Conservation (phyloP, 331 rosid species). For the Cydonia oblonga region DNA sequence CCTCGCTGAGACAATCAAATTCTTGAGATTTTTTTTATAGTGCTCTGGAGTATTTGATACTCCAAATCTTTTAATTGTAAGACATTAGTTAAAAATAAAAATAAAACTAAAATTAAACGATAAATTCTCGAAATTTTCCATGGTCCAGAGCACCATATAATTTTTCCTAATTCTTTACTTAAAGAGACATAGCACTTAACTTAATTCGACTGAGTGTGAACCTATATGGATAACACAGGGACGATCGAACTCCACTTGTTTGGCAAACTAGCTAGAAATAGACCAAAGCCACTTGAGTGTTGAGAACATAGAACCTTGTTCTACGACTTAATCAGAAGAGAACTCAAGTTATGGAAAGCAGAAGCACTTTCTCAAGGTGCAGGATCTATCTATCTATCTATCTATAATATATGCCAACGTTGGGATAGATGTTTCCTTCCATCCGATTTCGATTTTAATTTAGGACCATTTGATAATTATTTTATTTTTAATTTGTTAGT, state of each 20-base stretch:
- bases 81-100: no score
- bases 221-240: not conserved
- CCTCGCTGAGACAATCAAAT: not conserved
- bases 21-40: no score
- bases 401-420: not conserved
- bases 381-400: not conserved
- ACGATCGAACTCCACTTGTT: not conserved
- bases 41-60: no score
- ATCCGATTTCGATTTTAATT: not conserved
- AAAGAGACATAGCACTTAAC: not conserved
- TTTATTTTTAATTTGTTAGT: not conserved
- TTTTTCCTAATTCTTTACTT: not conserved
- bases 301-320: slow-evolving; percentile 20
- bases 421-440: not conserved
- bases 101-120: no score
- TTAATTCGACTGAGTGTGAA: not conserved
- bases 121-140: no score
- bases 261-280: not conserved
- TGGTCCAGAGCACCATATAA: no score
- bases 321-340: slow-evolving; percentile 9
- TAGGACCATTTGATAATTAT: no score
- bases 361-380: not conserved
- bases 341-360: not conserved
- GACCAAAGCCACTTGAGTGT: slow-evolving; percentile 8
- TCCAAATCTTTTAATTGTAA: no score